These are phyloP conservation scores for Pleurotus salmoneostramineus DNA, from an alignment of 768 basidiomycete species.

Conservation along the genomic window DNA sequence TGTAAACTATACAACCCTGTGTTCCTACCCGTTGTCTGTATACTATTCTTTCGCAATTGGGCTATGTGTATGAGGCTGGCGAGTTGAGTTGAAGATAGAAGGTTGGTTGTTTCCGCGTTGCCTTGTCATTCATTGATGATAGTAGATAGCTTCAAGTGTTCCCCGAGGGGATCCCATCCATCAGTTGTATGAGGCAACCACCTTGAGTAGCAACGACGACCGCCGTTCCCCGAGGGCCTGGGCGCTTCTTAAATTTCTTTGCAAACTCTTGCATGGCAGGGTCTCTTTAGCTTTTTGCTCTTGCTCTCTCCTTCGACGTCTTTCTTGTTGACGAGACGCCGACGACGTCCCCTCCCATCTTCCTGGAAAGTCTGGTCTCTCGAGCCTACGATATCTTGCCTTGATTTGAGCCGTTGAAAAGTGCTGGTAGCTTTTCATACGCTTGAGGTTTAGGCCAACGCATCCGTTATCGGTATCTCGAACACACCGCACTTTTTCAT, in stretches of 20 bases:
- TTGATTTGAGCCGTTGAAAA: neutral
- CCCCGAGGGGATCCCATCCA: no score
- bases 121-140: neutral
- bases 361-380: neutral
- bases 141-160: no score
- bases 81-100: no score
- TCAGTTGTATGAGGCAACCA: neutral
- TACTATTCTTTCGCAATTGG: neutral
- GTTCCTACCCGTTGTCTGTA: neutral
- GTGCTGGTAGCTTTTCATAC: constrained; percentile 7
- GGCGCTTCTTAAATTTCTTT: neutral
- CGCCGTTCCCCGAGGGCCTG: neutral
- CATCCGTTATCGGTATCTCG: neutral
- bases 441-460: neutral
- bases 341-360: neutral
- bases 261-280: neutral
- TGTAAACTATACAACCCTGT: neutral
- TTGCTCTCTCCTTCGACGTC: neutral
- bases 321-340: no score
- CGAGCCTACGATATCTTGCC: neutral
- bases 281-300: neutral
- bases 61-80: no score
- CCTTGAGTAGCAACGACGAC: neutral
- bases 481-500: neutral
- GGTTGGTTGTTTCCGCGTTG: neutral